A percentile compares a stretch with the other conserved stretches of the same genome.
phyloP scores from a whole-genome alignment of 495 filamentous ascomycete genomes.

The Lophiostoma macrostomum region DNA sequence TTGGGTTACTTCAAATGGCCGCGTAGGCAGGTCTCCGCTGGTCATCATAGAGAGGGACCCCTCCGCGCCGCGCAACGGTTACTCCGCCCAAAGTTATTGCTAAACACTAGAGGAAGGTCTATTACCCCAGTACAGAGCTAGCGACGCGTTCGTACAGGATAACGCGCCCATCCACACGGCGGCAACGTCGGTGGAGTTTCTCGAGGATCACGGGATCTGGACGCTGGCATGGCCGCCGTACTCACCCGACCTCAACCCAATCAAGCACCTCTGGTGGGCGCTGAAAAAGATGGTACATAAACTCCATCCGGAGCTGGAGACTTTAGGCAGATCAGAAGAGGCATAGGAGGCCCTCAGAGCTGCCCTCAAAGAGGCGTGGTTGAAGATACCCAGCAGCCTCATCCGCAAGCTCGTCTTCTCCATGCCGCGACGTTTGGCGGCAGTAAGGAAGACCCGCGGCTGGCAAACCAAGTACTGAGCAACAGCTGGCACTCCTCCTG shows the following conservation, averaged over 20 bases:
- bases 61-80: neutral
- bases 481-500: too few species aligned
- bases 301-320: constrained; percentile 13
- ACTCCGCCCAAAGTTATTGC: neutral
- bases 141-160: neutral
- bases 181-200: neutral
- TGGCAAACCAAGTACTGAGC: constrained; percentile 19
- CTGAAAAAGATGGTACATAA: constrained; percentile 25
- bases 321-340: constrained; percentile 1
- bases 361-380: constrained; percentile 10
- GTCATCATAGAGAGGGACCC: neutral
- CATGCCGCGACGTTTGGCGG: constrained; percentile 9
- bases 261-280: constrained; percentile 16
- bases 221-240: constrained; percentile 24
- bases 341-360: constrained; percentile 4
- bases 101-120: neutral
- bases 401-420: neutral
- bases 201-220: constrained; percentile 7
- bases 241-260: constrained; percentile 27
- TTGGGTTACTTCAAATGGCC: neutral
- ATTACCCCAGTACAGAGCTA: neutral
- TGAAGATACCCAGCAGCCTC: constrained; percentile 2
- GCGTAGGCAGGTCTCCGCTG: neutral
- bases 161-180: neutral
- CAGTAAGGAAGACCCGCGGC: constrained; percentile 10